These are phyloP conservation scores for Nakaseomyces uthaithaninus DNA, from an alignment of 1,139 yeast species.

Conservation along the genomic window DNA sequence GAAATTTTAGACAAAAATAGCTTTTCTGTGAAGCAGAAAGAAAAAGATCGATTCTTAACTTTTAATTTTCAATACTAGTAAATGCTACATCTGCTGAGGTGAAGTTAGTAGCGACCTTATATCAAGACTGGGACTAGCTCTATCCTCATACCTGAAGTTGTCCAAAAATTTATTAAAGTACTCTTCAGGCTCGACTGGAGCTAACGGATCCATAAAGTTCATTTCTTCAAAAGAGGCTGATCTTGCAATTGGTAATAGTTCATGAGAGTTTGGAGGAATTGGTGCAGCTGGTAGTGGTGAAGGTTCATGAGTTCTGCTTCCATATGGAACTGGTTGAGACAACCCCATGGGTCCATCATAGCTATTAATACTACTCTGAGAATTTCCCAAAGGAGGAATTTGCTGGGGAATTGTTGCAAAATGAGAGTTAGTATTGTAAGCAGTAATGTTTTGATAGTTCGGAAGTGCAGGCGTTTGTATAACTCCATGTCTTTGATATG, in stretches of 20 bases:
- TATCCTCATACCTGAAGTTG: constrained; percentile 11
- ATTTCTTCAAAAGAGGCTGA: background rate
- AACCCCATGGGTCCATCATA: background rate
- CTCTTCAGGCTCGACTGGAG: constrained; percentile 13
- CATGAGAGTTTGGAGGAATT: background rate
- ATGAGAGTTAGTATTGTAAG: background rate
- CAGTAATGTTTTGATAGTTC: constrained; percentile 1
- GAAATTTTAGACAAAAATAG: too few relatives aligned
- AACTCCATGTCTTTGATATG: background rate
- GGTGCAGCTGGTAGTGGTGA: constrained; percentile 3
- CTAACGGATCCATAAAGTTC: background rate
- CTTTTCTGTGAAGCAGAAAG: too few relatives aligned
- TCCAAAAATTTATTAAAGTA: constrained; percentile 14
- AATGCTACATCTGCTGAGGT: constrained; percentile 3
- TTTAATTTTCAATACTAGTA: background rate
- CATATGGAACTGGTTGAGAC: constrained; percentile 7
- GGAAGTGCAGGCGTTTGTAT: background rate
- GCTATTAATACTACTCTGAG: background rate
- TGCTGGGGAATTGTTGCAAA: background rate
- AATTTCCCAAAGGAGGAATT: background rate
- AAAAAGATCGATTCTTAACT: background rate
- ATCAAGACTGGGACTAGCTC: constrained; percentile 1
- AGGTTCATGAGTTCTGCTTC: constrained; percentile 5
- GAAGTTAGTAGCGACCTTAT: constrained; percentile 2
- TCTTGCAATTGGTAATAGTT: background rate